A percentile compares a stretch with the other conserved stretches of the same genome.
phyloP scores from a whole-genome alignment of 176 grass and related monocot genomes.

The Eleusine indica region DNA sequence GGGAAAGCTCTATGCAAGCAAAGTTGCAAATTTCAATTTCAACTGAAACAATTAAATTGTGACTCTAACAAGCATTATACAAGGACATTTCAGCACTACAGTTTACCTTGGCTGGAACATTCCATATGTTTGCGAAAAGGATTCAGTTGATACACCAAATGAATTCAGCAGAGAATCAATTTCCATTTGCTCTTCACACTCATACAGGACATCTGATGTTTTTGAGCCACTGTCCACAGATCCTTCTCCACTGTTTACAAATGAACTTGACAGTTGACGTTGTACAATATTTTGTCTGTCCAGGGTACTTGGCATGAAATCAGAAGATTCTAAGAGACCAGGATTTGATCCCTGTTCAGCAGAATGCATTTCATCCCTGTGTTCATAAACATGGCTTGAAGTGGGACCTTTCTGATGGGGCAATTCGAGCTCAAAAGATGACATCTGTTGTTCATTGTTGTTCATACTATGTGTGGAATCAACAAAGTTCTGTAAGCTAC shows the following conservation, averaged over 20 bases:
- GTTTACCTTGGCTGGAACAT: constrained; percentile 54
- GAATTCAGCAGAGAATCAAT: constrained; percentile 62
- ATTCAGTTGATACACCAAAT: constrained; percentile 48
- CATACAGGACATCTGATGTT: constrained; percentile 43
- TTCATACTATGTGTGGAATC: constrained; percentile 35
- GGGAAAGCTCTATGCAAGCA: background rate
- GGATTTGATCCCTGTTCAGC: constrained; percentile 31
- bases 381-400: constrained; percentile 31
- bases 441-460: constrained; percentile 40
- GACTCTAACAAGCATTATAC: constrained; percentile 11
- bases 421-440: constrained; percentile 32
- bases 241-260: constrained; percentile 31
- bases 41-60: background rate
- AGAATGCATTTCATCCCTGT: constrained; percentile 33
- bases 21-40: constrained; percentile 15
- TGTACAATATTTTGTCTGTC: constrained; percentile 29
- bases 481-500: constrained; percentile 35
- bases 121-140: constrained; percentile 50
- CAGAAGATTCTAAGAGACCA: constrained; percentile 29
- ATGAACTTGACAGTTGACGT: constrained; percentile 44
- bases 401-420: constrained; percentile 27
- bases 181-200: constrained; percentile 67
- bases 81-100: constrained; percentile 4
- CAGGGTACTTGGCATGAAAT: constrained; percentile 32
- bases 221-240: constrained; percentile 36